Base-by-base conservation (phyloP, 345 rosid species). In the Trapa bicornis region DNA sequence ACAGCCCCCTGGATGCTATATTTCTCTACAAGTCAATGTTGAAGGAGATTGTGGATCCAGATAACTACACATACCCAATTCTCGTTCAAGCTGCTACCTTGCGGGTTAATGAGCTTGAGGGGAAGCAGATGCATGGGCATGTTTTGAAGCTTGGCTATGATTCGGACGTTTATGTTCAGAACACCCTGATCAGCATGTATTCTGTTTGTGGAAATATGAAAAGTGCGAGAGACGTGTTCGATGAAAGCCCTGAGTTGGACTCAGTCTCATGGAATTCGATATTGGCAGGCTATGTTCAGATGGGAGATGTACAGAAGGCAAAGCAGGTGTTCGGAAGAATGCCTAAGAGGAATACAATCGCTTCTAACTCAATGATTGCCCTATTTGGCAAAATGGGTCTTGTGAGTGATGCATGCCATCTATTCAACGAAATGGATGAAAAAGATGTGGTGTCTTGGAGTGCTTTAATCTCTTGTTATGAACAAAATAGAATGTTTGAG, bases 361-460 rank as follows among this genome's bases (percentile, higher is more conserved):
- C 90, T 62, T 81, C 87, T 7, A 86, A 83, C 70, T 86, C 86
- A 2, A 86, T 86, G 90, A 80, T 86, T 68, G 84, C 74, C 61
- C 70, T 83, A 83, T 75, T 75, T 73, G 83, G 86, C 32, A 76
- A 69, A 75, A 81, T 54, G 22, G 80, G 86, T 3, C 61, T 37
- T 39, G 84, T 81, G 70, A 69, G 6, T 43, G 83, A 81, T 42
- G 87, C 87, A 2, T 38, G 57, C 48, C 71, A 68, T 67, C 54
- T 83, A 69, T 86, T 86, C 52, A 58, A 67, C 62, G 71, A 75
- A 69, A 77, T 83, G 83, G 52, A 74, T 2, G 65, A 73, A 69
- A 83, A 73, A 65, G 84, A 80, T 76, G 71, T 81, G 68, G 86
- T 86, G 29, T 78, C 90, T 6, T 83, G 90, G 90, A 86, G 80